Evolutionary conservation across 2,329 filamentous ascomycete species (phyloP), one percentile per base, ranked within the genome.

Genomic region (Diaporthe amygdali): DNA sequence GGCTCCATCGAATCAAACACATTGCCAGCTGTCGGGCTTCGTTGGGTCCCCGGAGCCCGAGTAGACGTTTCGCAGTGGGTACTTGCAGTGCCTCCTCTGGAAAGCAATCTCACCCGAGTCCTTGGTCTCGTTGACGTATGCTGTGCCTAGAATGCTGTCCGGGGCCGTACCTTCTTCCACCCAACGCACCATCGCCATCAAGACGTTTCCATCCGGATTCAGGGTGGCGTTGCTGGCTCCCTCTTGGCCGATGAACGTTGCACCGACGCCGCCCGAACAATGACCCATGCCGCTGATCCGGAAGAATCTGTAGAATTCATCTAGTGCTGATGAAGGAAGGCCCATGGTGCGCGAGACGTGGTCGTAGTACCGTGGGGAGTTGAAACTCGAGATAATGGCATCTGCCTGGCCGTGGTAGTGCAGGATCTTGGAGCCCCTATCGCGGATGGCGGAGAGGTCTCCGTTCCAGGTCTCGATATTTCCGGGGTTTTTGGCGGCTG

Each of bases 201-300:
- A 75, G 1, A 85, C 77, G 63, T 87, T 86, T 49, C 82, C 76
- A 6, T 81, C 78, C 0, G 83, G 80, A 9, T 83, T 78, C 8
- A 71, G 14, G 32, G 72, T 14, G 77, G 82, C 66, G 3, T 78
- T 14, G 76, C 75, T 5, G 74, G 49, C 9, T 69, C 68, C 20
- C 52, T 46, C 67, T 39, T 82, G 78, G 3, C 80, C 78, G 25
- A 81, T 76, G 8, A 73, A 73, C 0, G 69, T 77, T 2, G 84
- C 84, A 2, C 84, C 85, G 20, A 76, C 75, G 8, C 87, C 87
- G 9, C 84, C 83, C 6, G 59, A 71, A 74, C 87, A 90, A 76
- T 90, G 88, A 1, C 77, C 80, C 80, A 88, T 86, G 10, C 88
- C 87, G 15, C 82, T 83, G 73, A 89, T 82, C 32, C 82, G 82